These are phyloP conservation scores for Xylaria bambusicola DNA, from an alignment of 495 filamentous ascomycete species.

Conservation along the genomic window DNA sequence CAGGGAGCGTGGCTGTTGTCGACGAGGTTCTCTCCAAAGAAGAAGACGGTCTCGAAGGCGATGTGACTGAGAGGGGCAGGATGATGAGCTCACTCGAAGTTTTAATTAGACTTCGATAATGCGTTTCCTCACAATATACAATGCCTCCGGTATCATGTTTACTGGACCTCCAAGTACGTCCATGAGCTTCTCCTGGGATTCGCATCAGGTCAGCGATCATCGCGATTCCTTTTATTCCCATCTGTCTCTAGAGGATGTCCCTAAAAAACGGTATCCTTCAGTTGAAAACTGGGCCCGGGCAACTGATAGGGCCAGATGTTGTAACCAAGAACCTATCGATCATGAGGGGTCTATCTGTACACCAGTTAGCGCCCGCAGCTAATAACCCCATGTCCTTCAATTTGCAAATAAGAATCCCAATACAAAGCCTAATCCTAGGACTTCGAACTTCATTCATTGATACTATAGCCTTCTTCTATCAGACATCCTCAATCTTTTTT, in stretches of 20 bases:
- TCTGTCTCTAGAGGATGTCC: not conserved
- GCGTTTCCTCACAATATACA: not conserved
- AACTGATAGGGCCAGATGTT: too few species aligned
- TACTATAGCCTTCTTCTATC: not conserved
- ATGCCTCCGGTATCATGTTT: not conserved
- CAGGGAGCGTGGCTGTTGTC: constrained; percentile 66
- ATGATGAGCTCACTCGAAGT: constrained; percentile 69
- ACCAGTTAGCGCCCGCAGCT: too few species aligned
- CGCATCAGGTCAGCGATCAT: not conserved
- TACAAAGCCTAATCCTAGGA: too few species aligned
- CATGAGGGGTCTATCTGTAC: constrained; percentile 19
- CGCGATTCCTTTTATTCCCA: not conserved
- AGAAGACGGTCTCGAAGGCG: constrained; percentile 48
- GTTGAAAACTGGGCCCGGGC: not conserved
- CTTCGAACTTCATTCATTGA: not conserved
- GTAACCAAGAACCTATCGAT: too few species aligned
- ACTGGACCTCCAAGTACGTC: too few species aligned
- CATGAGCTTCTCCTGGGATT: not conserved
- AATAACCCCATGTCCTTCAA: not conserved
- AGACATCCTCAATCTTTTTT: not conserved
- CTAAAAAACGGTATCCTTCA: not conserved
- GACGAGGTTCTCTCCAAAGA: constrained; percentile 62
- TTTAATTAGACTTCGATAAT: constrained; percentile 59
- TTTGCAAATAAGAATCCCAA: not conserved
- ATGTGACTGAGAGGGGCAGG: constrained; percentile 59